Evolutionary conservation across 257 asterid species (phyloP).

Genomic region (Petunia secreta): DNA sequence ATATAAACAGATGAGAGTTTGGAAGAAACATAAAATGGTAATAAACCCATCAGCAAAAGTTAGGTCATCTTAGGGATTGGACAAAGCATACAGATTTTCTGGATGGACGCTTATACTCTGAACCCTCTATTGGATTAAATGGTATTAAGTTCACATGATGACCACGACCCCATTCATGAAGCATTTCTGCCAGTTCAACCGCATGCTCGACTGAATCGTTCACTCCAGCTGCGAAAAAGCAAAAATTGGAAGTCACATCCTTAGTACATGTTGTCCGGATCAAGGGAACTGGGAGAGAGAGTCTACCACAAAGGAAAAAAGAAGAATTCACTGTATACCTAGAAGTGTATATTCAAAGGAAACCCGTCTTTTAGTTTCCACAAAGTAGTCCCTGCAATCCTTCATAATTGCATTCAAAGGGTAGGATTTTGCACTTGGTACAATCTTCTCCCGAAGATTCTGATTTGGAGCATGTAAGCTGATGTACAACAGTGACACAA

Average conservation of each 20-base stretch:
- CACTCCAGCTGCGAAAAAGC: slow-evolving; percentile 72
- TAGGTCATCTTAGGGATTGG: slow-evolving; percentile 1
- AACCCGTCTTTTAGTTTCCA: slow-evolving; percentile 80
- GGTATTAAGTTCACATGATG: slow-evolving; percentile 94
- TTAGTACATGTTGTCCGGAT: not conserved
- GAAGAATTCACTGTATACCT: slow-evolving; percentile 48
- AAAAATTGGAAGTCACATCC: slow-evolving; percentile 6
- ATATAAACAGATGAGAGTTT: not conserved
- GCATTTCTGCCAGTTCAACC: slow-evolving; percentile 73
- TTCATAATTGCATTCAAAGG: slow-evolving; percentile 93
- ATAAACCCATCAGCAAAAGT: not conserved
- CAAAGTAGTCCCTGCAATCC: slow-evolving; percentile 89
- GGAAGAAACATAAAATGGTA: not conserved
- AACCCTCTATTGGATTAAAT: slow-evolving; percentile 78
- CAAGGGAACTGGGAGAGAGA: not conserved
- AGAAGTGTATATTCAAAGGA: slow-evolving; percentile 90
- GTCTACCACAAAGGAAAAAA: slow-evolving; percentile 18
- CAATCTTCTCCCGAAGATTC: slow-evolving; percentile 79
- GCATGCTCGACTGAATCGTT: slow-evolving; percentile 81
- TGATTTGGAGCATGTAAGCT: slow-evolving; percentile 97
- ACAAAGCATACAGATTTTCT: slow-evolving; percentile 62
- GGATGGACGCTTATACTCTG: slow-evolving; percentile 79
- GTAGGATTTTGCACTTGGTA: slow-evolving; percentile 91
- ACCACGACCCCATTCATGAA: slow-evolving; percentile 85
- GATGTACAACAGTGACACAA: slow-evolving; percentile 33